These are phyloP conservation scores for Baeospora myosura DNA, from an alignment of 1,284 basidiomycete species.

Conservation along the genomic window DNA sequence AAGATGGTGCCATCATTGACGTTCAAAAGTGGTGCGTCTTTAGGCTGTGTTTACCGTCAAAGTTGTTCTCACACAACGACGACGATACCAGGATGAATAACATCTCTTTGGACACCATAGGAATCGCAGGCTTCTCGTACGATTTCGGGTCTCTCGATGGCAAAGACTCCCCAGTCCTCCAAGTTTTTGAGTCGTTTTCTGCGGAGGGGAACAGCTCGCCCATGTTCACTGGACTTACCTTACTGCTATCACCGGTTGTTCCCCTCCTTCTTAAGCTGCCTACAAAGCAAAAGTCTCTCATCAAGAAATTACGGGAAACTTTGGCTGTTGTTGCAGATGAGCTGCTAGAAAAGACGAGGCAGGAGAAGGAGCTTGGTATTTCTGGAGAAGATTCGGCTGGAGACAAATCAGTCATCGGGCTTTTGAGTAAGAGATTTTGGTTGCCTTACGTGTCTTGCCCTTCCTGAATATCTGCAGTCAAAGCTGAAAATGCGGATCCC, in stretches of 20 bases:
- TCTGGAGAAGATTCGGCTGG: slow-evolving; percentile 17
- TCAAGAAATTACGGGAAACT: slow-evolving; percentile 21
- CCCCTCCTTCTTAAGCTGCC: slow-evolving; percentile 29
- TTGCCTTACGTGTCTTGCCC: background rate
- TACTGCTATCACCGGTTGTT: slow-evolving; percentile 23
- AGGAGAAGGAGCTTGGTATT: slow-evolving; percentile 21
- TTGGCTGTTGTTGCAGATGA: slow-evolving; percentile 28
- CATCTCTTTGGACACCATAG: slow-evolving; percentile 32
- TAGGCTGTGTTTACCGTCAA: too few species aligned
- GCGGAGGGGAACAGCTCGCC: slow-evolving; percentile 13
- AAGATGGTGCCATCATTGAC: slow-evolving; percentile 36
- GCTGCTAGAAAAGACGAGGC: slow-evolving; percentile 25
- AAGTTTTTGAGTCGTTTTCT: slow-evolving; percentile 30
- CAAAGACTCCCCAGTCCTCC: slow-evolving; percentile 26
- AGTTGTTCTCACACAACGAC: too few species aligned
- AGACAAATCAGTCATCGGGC: slow-evolving; percentile 31
- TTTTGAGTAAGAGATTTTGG: slow-evolving; percentile 26
- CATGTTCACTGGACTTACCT: slow-evolving; percentile 9
- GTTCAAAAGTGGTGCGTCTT: slow-evolving; percentile 55
- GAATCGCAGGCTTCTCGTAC: slow-evolving; percentile 37
- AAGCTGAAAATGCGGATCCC: slow-evolving; percentile 36
- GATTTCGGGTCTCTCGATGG: slow-evolving; percentile 39
- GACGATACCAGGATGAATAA: too few species aligned
- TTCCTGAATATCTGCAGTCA: too few species aligned
- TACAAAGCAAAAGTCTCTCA: slow-evolving; percentile 17